Evolutionary conservation across 2,329 filamentous ascomycete genomes (phyloP).

Genomic region (Clonostachys rhizophaga): DNA sequence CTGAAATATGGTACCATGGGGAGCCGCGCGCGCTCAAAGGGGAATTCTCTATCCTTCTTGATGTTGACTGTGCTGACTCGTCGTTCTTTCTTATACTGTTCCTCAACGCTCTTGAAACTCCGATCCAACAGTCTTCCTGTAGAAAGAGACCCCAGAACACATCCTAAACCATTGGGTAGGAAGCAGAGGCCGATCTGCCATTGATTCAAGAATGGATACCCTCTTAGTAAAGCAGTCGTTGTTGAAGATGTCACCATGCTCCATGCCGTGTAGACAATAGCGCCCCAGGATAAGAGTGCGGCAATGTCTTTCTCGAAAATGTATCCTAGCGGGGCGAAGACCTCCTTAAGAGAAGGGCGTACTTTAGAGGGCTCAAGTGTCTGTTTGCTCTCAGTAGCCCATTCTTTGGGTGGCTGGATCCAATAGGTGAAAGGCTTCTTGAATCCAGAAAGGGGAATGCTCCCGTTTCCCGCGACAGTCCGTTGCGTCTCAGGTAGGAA

Average conservation of each 20-base stretch:
- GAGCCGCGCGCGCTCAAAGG: constrained; percentile 33
- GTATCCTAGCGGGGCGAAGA: constrained; percentile 27
- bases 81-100: constrained; percentile 16
- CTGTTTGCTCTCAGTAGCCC: constrained; percentile 4
- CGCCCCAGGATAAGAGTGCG: constrained; percentile 33
- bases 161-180: constrained; percentile 14
- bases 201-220: constrained; percentile 13
- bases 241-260: constrained; percentile 37
- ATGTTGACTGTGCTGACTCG: not conserved
- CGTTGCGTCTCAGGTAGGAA: constrained; percentile 19
- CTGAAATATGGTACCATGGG: constrained; percentile 32
- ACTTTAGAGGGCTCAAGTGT: not conserved
- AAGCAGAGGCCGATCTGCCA: constrained; percentile 14
- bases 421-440: constrained; percentile 13
- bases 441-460: constrained; percentile 11
- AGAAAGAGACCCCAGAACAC: constrained; percentile 27
- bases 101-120: constrained; percentile 20
- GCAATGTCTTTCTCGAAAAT: constrained; percentile 36
- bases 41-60: constrained; percentile 25
- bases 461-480: constrained; percentile 17
- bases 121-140: constrained; percentile 35
- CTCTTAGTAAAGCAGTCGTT: constrained; percentile 28
- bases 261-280: constrained; percentile 30
- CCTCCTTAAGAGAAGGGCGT: constrained; percentile 16
- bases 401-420: constrained; percentile 5